Base-by-base conservation (phyloP, 1,284 basidiomycete species). In the Moesziomyces globuligerus region DNA sequence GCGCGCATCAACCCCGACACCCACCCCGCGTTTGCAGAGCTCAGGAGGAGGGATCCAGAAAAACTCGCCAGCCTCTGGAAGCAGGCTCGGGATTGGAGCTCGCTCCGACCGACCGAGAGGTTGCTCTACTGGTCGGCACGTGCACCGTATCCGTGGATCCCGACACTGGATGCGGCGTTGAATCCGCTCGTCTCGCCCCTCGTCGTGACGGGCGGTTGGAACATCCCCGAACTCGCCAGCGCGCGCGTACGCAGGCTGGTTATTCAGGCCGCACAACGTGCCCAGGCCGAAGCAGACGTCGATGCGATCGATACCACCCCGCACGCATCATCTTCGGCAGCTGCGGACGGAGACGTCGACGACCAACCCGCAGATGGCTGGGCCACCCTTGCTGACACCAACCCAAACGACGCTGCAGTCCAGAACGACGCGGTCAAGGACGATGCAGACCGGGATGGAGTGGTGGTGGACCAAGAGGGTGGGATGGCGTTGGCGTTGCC, bases 101-200 rank as follows among this genome's bases (percentile, higher is more conserved):
- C 40, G 1, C 18, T 71, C 34, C 24, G 67, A 11, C 68, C 68
- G 24, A 71, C 68, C 3, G 68, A 71, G 24, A 56, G 57, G 49
- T 10, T 50, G 39, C 23, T 71, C 15, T 60, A 56, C 28, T 70
- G 67, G 67, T 10, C 18, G 2, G 1, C 40, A 20, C 32, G 60
- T 6, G 56, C 45, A 2, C 60, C 67, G 21, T 70, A 70, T 39
- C 67, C 67, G 18, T 59, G 47, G 47, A 38, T 59, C 0, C 51
- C 56, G 4, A 21, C 10, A 1, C 21, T 21, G 29, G 56, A 59
- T 29, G 38, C 24, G 11, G 26, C 25, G 4, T 15, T 51, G 24
- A 66, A 66, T 24, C 62, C 62, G 15, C 7, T 32, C n/a, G 21
- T 53, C 11, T 47, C 55, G 3, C 62, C 62, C 4, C 25, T 59